phyloP scores from a whole-genome alignment of 2,329 filamentous ascomycete genomes.

The Fusarium torulosum region DNA sequence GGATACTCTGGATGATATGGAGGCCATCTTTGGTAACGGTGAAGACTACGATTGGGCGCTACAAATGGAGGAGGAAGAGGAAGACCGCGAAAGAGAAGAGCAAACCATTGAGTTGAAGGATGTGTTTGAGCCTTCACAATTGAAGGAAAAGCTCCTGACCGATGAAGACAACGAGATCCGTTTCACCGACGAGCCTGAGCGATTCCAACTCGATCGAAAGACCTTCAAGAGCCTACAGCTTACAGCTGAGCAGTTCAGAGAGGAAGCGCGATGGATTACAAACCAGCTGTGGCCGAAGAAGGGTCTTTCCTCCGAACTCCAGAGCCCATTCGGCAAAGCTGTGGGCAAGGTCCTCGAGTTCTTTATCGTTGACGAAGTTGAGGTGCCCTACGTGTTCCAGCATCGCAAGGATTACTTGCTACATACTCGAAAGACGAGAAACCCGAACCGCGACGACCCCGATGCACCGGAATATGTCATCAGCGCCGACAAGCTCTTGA shows the following conservation, averaged over 20 bases:
- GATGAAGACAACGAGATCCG: conserved; percentile 95
- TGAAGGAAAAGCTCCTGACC: conserved; percentile 93
- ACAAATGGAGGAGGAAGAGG: conserved; percentile 87
- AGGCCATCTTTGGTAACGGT: conserved; percentile 94
- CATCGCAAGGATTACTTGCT: conserved; percentile 98
- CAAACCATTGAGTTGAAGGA: conserved; percentile 94
- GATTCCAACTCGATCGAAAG: conserved; percentile 91
- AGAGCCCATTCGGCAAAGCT: conserved; percentile 86
- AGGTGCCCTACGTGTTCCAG: conserved; percentile 97
- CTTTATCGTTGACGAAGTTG: conserved; percentile 92
- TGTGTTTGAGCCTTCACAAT: conserved; percentile 96
- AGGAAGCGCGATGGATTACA: conserved; percentile 93
- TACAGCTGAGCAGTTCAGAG: conserved; percentile 85
- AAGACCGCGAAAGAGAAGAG: conserved; percentile 81
- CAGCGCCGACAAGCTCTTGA: conserved; percentile 86
- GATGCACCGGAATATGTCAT: conserved; percentile 80
- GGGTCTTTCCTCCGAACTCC: conserved; percentile 76
- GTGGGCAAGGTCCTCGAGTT: conserved; percentile 95
- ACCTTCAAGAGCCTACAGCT: conserved; percentile 87
- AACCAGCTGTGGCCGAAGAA: conserved; percentile 92
- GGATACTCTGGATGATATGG: conserved; percentile 94
- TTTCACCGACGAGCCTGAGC: conserved; percentile 88
- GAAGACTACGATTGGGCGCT: conserved; percentile 97
- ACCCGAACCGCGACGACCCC: conserved; percentile 73
- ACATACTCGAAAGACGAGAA: conserved; percentile 79